A percentile compares a stretch with the other conserved stretches of the same genome.
These are phyloP conservation scores for Alternaria sp. DNA, from an alignment of 2,329 filamentous ascomycete species.

Conservation along the genomic window DNA sequence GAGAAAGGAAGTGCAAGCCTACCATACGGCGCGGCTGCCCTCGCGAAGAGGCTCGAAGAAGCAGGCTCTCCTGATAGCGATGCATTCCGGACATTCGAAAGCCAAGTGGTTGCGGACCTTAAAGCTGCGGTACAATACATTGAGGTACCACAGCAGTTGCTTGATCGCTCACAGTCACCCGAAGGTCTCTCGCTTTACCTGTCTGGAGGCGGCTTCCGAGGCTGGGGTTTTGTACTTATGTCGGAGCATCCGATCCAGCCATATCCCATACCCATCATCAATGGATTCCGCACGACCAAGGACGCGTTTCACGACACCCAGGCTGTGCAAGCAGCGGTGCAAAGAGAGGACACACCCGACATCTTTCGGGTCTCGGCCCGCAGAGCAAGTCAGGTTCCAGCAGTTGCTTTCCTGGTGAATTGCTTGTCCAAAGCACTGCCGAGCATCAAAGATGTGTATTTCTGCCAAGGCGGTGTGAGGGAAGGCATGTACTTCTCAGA, in stretches of 20 bases:
- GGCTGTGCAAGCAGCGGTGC: constrained; percentile 51
- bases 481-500: constrained; percentile 82
- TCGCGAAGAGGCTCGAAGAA: constrained; percentile 60
- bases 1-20: constrained; percentile 65
- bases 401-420: constrained; percentile 80
- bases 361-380: constrained; percentile 79
- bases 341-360: constrained; percentile 45
- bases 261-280: constrained; percentile 84
- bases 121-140: constrained; percentile 64
- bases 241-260: constrained; percentile 73
- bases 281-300: constrained; percentile 73
- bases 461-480: constrained; percentile 86
- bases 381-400: constrained; percentile 80
- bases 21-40: constrained; percentile 72
- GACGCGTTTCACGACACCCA: constrained; percentile 65
- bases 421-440: constrained; percentile 74
- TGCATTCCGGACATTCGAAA: constrained; percentile 55
- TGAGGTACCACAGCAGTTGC: constrained; percentile 61
- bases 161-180: constrained; percentile 37
- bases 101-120: constrained; percentile 65
- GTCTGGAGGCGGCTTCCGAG: constrained; percentile 87
- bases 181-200: constrained; percentile 71
- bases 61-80: constrained; percentile 47
- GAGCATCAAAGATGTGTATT: constrained; percentile 72
- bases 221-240: constrained; percentile 91